A percentile compares a stretch with the other conserved stretches of the same genome.
phyloP scores from a whole-genome alignment of 495 filamentous ascomycete genomes.

The Penicillium longicatenatum region DNA sequence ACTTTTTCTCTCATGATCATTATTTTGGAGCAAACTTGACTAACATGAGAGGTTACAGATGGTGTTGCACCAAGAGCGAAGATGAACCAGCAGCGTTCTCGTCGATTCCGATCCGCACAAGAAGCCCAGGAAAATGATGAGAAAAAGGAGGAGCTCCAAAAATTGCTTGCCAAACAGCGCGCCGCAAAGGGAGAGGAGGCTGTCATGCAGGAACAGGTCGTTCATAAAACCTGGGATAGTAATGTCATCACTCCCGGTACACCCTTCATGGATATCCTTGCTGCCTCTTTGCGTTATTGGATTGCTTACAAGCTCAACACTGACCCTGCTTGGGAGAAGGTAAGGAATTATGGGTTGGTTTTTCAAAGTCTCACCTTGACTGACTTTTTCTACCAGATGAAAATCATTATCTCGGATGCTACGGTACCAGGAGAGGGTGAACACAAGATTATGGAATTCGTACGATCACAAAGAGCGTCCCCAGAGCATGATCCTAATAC shows the following conservation, averaged over 20 bases:
- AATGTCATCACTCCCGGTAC: slow-evolving; percentile 98
- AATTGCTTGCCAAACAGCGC: slow-evolving; percentile 72
- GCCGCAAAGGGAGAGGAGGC: slow-evolving; percentile 57
- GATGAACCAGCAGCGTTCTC: slow-evolving; percentile 95
- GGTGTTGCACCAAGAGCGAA: slow-evolving; percentile 93
- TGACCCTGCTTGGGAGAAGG: slow-evolving; percentile 93
- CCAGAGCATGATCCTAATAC: slow-evolving; percentile 96
- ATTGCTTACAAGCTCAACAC: slow-evolving; percentile 95
- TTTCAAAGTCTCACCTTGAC: neutral
- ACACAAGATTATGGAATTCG: slow-evolving; percentile 99
- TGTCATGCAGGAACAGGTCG: slow-evolving; percentile 60
- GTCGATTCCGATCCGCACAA: slow-evolving; percentile 88
- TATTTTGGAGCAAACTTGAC: neutral
- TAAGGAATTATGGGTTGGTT: slow-evolving; percentile 18
- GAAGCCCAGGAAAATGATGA: slow-evolving; percentile 93
- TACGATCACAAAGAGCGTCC: slow-evolving; percentile 87
- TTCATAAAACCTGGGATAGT: slow-evolving; percentile 93
- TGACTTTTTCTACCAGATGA: slow-evolving; percentile 55
- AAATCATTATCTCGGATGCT: slow-evolving; percentile 97
- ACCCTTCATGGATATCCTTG: slow-evolving; percentile 97
- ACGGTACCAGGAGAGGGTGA: slow-evolving; percentile 98
- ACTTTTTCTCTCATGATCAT: no score
- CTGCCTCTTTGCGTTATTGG: slow-evolving; percentile 92
- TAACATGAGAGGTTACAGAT: slow-evolving; percentile 52
- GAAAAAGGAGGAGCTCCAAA: slow-evolving; percentile 82